These are phyloP conservation scores for Mrakiaceae sp. DNA, from an alignment of 1,284 basidiomycete genomes.

Conservation along the genomic window DNA sequence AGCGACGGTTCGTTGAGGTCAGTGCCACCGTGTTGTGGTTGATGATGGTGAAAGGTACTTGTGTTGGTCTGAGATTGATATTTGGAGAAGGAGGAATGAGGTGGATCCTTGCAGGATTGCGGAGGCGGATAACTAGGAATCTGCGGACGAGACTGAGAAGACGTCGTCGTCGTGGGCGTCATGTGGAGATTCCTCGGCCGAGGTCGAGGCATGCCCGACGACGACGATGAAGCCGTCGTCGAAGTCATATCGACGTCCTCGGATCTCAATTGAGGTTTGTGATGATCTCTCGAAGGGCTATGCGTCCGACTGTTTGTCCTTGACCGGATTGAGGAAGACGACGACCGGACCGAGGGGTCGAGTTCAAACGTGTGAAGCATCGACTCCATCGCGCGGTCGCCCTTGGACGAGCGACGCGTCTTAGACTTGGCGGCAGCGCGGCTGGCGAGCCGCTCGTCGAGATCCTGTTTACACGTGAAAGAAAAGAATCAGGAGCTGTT, in stretches of 20 bases:
- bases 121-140: neutral
- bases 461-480: neutral
- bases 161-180: neutral
- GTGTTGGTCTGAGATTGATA: neutral
- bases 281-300: no score
- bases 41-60: neutral
- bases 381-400: neutral
- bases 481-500: no score
- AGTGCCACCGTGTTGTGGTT: neutral
- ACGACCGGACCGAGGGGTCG: conserved; percentile 1
- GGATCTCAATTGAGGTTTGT: neutral
- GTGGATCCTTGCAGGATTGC: neutral
- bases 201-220: neutral
- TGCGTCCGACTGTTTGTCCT: neutral
- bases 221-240: neutral
- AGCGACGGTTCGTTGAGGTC: neutral
- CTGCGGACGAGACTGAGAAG: neutral
- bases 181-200: neutral
- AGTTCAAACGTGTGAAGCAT: conserved; percentile 6
- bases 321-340: neutral
- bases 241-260: neutral
- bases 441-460: neutral
- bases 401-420: neutral
- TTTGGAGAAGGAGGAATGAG: neutral
- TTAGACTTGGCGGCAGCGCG: neutral